Evolutionary conservation across 2,329 filamentous ascomycete species (phyloP), one percentile per base, ranked within the genome.

Genomic region (Zarea fungicola): DNA sequence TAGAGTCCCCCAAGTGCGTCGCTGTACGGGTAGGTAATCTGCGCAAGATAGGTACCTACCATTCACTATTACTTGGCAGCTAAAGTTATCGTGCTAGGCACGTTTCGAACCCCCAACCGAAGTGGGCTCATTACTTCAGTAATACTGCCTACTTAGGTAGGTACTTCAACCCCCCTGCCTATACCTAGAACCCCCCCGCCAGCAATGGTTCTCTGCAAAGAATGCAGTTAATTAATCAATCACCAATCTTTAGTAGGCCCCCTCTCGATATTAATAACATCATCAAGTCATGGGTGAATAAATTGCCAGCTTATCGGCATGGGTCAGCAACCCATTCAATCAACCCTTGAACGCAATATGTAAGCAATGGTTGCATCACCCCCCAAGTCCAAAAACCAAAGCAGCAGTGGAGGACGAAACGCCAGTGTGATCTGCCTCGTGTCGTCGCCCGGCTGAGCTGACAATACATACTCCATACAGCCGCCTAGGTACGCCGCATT

Each of bases 381-480:
- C 21, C 16, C 32, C 7, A 23, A n/a, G 28, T 36, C 22, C 16
- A 21, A n/a, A 31, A 36, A 25, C 32, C 31, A 7, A 16, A 23
- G 10, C 18, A n/a, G n/a, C n/a, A n/a, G n/a, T n/a, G n/a, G n/a
- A n/a, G n/a, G n/a, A n/a, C n/a, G n/a, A n/a, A n/a, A 22, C 23
- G 34, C 42, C 32, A 34, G 26, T 25, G 34, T 47, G 34, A 47
- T 47, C 44, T 46, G 43, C 44, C 44, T 40, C 31, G 23, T 25
- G n/a, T 19, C 42, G 5, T 35, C 35, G 43, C 43, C 26, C 26
- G 25, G 43, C 43, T 36, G 34, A 39, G 43, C 34, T 47, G 26
- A 39, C 25, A 19, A 16, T n/a, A 29, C 18, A 37, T 36, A 16
- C 31, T 21, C 23, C n/a, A n/a, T n/a, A n/a, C n/a, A n/a, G n/a